These are phyloP conservation scores for Fusarium multiceps DNA, from an alignment of 2,329 filamentous ascomycete genomes.

Conservation along the genomic window DNA sequence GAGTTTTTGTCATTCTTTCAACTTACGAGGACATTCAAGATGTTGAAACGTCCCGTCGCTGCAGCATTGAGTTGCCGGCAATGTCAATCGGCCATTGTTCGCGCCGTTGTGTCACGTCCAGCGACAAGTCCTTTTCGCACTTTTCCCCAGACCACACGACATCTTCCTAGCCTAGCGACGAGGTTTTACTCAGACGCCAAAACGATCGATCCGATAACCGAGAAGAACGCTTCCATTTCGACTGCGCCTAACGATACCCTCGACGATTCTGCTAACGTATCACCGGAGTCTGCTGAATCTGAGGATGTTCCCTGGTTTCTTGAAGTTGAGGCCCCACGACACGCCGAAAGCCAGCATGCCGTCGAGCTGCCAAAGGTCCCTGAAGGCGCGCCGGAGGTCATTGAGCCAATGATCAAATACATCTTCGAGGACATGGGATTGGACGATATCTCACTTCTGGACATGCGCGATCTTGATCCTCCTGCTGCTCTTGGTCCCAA, in stretches of 20 bases:
- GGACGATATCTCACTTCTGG: conserved; percentile 82
- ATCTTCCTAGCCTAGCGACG: conserved; percentile 32
- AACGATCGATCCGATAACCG: conserved; percentile 12
- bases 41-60: conserved; percentile 49
- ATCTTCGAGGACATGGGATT: conserved; percentile 87
- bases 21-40: conserved; percentile 21
- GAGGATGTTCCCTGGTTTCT: conserved; percentile 82
- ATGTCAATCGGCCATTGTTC: conserved; percentile 48
- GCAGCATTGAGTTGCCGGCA: conserved; percentile 48
- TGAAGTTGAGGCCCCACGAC: conserved; percentile 72
- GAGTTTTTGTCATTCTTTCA: conserved; percentile 2
- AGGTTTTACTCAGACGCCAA: conserved; percentile 42
- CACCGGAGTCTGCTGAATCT: conserved; percentile 47
- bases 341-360: conserved; percentile 60
- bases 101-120: conserved; percentile 45
- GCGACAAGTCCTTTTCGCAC: conserved; percentile 38
- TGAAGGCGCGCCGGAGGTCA: conserved; percentile 74
- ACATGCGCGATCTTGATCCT: conserved; percentile 85
- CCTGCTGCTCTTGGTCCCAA: conserved; percentile 88
- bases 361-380: conserved; percentile 68
- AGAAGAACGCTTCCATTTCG: conserved; percentile 22
- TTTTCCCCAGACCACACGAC: conserved; percentile 38
- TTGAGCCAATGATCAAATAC: conserved; percentile 79
- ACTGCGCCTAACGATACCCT: conserved; percentile 31
- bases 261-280: conserved; percentile 34